Evolutionary conservation across 257 asterid genomes (phyloP).

Genomic region (Verbena officinalis): DNA sequence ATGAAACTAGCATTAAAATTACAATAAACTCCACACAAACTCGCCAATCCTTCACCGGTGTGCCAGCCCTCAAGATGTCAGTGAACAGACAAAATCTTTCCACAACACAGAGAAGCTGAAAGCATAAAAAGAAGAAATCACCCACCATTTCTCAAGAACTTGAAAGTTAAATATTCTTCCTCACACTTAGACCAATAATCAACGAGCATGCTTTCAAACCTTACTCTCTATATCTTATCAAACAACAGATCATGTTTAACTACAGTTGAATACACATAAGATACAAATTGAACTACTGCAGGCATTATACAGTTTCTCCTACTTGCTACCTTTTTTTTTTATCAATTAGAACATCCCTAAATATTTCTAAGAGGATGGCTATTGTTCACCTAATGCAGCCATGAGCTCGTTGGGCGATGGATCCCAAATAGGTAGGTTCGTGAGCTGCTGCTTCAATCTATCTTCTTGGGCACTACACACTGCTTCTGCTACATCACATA

Average conservation of each 20-base stretch:
- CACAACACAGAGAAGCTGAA: neutral
- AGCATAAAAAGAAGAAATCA: constrained; percentile 20
- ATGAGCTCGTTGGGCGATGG: constrained; percentile 57
- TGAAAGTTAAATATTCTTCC: constrained; percentile 3
- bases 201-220: constrained; percentile 10
- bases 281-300: constrained; percentile 39
- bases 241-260: constrained; percentile 22
- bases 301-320: constrained; percentile 31
- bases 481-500: constrained; percentile 64
- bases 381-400: constrained; percentile 50
- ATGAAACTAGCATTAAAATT: neutral
- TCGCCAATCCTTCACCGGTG: too few relatives aligned
- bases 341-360: constrained; percentile 20
- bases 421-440: constrained; percentile 73
- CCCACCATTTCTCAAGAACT: constrained; percentile 19
- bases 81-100: neutral
- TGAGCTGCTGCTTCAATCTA: constrained; percentile 46
- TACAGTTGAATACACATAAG: constrained; percentile 37
- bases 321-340: constrained; percentile 31
- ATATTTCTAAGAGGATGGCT: constrained; percentile 7
- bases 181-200: constrained; percentile 17
- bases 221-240: constrained; percentile 21
- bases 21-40: constrained; percentile 7
- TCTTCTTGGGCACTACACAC: constrained; percentile 61
- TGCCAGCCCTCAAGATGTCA: constrained; percentile 4